Conservation (phyloP, 257 asterid species). For the Solanum arcanum region DNA sequence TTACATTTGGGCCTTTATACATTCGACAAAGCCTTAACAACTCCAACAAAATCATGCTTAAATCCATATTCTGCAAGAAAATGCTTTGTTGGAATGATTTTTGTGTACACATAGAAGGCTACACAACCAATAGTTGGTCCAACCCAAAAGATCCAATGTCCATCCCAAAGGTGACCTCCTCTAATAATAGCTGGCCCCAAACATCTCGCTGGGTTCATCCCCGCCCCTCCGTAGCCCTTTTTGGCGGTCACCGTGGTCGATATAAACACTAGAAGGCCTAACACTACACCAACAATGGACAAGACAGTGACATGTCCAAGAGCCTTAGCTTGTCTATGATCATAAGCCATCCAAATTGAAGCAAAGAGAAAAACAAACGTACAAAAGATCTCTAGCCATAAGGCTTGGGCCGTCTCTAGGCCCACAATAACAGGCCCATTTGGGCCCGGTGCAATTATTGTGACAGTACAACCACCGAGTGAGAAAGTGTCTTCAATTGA, state of each 20-base stretch:
- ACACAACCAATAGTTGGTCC: slow-evolving; percentile 54
- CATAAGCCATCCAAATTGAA: slow-evolving; percentile 75
- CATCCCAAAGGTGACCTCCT: slow-evolving; percentile 73
- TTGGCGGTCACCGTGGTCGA: slow-evolving; percentile 40
- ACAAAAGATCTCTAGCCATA: slow-evolving; percentile 59
- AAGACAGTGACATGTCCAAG: slow-evolving; percentile 37
- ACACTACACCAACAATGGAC: slow-evolving; percentile 36
- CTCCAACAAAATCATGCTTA: slow-evolving; percentile 44
- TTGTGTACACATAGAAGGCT: slow-evolving; percentile 51
- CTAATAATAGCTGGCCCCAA: slow-evolving; percentile 62
- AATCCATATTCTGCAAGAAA: slow-evolving; percentile 29
- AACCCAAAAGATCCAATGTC: slow-evolving; percentile 76
- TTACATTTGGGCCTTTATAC: neutral
- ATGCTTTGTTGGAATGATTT: slow-evolving; percentile 57
- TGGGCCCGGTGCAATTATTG: slow-evolving; percentile 40
- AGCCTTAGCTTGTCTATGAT: slow-evolving; percentile 43
- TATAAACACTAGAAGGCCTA: slow-evolving; percentile 51
- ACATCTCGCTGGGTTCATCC: slow-evolving; percentile 70
- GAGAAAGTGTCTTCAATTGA: slow-evolving; percentile 29
- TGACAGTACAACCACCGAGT: slow-evolving; percentile 63
- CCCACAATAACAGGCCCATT: slow-evolving; percentile 35
- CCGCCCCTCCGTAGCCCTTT: slow-evolving; percentile 62
- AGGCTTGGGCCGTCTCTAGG: slow-evolving; percentile 40
- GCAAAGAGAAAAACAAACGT: slow-evolving; percentile 52
- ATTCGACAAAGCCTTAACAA: slow-evolving; percentile 26